Evolutionary conservation across 1,284 basidiomycete species (phyloP).

Genomic region (Naganishia sp.): DNA sequence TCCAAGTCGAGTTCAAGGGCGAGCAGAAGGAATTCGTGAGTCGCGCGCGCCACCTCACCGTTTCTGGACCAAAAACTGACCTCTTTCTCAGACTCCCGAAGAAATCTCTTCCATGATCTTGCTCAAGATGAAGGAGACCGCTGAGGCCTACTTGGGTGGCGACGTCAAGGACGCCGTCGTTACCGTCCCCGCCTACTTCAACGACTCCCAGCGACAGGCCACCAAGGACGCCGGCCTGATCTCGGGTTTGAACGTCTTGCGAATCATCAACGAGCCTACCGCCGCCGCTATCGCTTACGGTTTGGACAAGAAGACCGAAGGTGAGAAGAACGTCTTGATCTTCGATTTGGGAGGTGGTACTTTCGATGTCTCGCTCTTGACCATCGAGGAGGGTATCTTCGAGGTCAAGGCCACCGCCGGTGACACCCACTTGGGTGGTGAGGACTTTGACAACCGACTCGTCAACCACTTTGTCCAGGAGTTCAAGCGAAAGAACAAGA

Average conservation of each 20-base stretch:
- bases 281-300: conserved; percentile 94
- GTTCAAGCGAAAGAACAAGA: conserved; percentile 99
- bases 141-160: conserved; percentile 91
- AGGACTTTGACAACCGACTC: conserved; percentile 98
- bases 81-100: conserved; percentile 70
- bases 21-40: conserved; percentile 83
- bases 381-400: conserved; percentile 99
- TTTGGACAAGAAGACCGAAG: conserved; percentile 70
- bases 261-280: conserved; percentile 96
- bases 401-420: conserved; percentile 99
- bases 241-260: conserved; percentile 85
- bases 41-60: conserved; percentile 36
- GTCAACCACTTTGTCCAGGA: conserved; percentile 98
- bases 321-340: conserved; percentile 91
- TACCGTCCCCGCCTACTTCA: conserved; percentile 85
- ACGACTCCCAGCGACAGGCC: conserved; percentile 93
- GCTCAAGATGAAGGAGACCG: conserved; percentile 97
- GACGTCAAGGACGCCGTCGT: conserved; percentile 85
- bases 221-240: conserved; percentile 93
- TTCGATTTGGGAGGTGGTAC: conserved; percentile 95
- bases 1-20: conserved; percentile 82
- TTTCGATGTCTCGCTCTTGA: conserved; percentile 96
- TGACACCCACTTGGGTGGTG: conserved; percentile 97
- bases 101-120: conserved; percentile 98
- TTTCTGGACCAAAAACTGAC: neutral